Base-by-base conservation (phyloP, 176 grass and related monocot species). In the Bonia amplexicaulis region DNA sequence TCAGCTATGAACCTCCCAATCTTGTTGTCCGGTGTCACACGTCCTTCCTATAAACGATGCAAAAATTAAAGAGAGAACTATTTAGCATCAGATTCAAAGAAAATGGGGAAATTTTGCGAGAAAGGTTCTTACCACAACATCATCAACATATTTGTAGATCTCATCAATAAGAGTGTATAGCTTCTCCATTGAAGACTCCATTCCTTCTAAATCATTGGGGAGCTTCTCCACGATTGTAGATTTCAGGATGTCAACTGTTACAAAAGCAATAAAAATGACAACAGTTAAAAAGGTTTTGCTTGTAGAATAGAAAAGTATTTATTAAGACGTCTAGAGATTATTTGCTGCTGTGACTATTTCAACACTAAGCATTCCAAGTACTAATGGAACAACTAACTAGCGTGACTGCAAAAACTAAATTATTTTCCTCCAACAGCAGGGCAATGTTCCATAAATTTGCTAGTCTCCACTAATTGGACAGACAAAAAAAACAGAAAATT, bases 71-170 rank as follows among this genome's bases (percentile, higher is more conserved):
- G 33, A 66, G 8, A 66, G 6, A 22, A 7, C 44, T 26, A 27
- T 42, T 46, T 40, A 65, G 68, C 40, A 78, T 70, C 4, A 25
- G 14, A 72, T 59, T 41, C 49, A 40, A 9, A 71, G 1, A 58
- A 76, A 73, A 61, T 26, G 19, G 15, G 5, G 2, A 14, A 58
- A 63, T 31, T 49, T 51, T 46, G 16, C 5, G 46, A 2, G 31
- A 29, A n/a, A 86, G 35, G 66, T 42, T 70, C 79, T 57, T 90
- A 99, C 96, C 71, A 99, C 91, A 59, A 96, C 93, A 85, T 94
- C 91, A 82, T 99, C 91, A 6, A 92, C 92, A 69, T 99, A 99
- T 94, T 88, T 99, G 81, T 89, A 96, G 46, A 96, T 91, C 61
- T 99, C 96, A 49, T 99, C 90, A 76, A 96, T 94, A 82, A 99